A percentile compares a stretch with the other conserved stretches of the same genome.
Evolutionary conservation across 768 basidiomycete genomes (phyloP).

Genomic region (Cubamyces sp.): DNA sequence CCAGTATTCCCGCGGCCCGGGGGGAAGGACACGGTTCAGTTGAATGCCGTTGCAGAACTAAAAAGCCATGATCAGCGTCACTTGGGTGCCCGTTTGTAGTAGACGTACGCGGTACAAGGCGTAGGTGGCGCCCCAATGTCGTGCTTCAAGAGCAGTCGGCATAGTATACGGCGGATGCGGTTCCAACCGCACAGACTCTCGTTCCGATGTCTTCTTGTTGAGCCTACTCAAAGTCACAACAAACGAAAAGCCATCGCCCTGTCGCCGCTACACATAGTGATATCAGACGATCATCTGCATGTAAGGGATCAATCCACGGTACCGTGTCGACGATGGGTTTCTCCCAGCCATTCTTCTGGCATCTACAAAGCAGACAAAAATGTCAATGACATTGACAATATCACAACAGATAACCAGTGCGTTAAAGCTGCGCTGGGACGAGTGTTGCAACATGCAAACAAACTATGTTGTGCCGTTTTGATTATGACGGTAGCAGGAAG

Average conservation of each 20-base stretch:
- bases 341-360: constrained; percentile 90
- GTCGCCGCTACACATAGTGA: constrained; percentile 44
- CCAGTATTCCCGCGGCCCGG: constrained; percentile 90
- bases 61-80: constrained; percentile 8
- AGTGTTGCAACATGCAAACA: no score
- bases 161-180: constrained; percentile 73
- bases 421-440: no score
- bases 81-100: not conserved
- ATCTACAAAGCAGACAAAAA: constrained; percentile 46
- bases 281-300: constrained; percentile 8
- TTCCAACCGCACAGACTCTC: constrained; percentile 70
- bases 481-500: not conserved
- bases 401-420: no score
- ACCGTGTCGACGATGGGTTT: constrained; percentile 81
- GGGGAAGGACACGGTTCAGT: constrained; percentile 76
- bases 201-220: constrained; percentile 72
- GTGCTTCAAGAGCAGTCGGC: constrained; percentile 77
- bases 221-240: constrained; percentile 65
- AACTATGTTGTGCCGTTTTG: no score
- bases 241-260: constrained; percentile 61
- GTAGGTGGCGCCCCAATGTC: constrained; percentile 90
- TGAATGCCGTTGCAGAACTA: constrained; percentile 80
- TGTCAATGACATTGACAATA: not conserved
- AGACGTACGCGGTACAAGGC: constrained; percentile 82
- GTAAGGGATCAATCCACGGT: not conserved